These are phyloP conservation scores for Gnomoniopsis smithogilvyi DNA, from an alignment of 2,329 filamentous ascomycete species.

Conservation along the genomic window DNA sequence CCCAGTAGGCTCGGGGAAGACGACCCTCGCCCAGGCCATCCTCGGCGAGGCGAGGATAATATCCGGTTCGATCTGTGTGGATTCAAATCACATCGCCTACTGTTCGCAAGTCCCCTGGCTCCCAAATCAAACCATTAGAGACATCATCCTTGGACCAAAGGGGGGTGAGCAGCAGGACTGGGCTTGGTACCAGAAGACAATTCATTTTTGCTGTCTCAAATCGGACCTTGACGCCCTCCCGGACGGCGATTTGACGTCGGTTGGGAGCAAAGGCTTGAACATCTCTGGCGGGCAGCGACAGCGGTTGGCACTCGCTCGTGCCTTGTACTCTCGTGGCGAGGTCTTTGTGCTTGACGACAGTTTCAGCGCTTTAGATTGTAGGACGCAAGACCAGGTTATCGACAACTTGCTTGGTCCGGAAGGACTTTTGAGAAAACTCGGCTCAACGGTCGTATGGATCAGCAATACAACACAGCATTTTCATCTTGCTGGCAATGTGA, in stretches of 20 bases:
- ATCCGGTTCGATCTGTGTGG: constrained; percentile 25
- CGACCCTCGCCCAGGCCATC: constrained; percentile 25
- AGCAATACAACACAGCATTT: constrained; percentile 36
- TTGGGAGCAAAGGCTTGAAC: constrained; percentile 24
- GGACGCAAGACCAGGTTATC: constrained; percentile 29
- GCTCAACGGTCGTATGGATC: constrained; percentile 30
- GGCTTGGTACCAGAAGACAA: constrained; percentile 30
- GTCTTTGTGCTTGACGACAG: constrained; percentile 33
- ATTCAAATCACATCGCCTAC: constrained; percentile 29
- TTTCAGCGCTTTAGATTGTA: constrained; percentile 33
- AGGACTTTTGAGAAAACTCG: constrained; percentile 27
- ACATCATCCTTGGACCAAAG: constrained; percentile 26
- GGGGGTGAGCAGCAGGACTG: constrained; percentile 16
- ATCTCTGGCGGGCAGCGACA: constrained; percentile 25
- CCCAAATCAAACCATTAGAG: constrained; percentile 29
- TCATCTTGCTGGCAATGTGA: constrained; percentile 36
- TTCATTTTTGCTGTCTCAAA: constrained; percentile 23
- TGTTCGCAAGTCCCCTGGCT: constrained; percentile 37
- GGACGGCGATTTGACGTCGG: constrained; percentile 21
- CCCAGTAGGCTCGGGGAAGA: constrained; percentile 28
- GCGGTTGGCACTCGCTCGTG: constrained; percentile 32
- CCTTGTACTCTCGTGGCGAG: constrained; percentile 28
- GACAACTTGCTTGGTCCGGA: constrained; percentile 26
- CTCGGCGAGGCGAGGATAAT: constrained; percentile 26
- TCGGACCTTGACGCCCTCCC: constrained; percentile 24